Evolutionary conservation across 176 grass and related monocot genomes (phyloP), one percentile per base, ranked within the genome.

Genomic region (Oryza coarctata): DNA sequence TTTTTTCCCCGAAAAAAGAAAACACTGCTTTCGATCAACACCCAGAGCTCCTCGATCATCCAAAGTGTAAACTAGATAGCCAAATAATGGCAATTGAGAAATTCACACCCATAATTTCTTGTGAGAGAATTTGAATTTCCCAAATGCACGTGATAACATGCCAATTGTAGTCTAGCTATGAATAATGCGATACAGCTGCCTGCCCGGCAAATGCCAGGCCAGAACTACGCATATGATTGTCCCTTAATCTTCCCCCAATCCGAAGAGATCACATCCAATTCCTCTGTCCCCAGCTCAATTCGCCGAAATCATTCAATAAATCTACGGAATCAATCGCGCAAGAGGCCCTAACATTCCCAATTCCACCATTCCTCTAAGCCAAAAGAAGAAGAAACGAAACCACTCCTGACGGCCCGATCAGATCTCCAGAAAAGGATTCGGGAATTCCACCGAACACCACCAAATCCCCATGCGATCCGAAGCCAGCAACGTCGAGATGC

Each of bases 241-340:
- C 3, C 3, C 20, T 12, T 29, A 57, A 23, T 4, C 13, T n/a
- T n/a, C n/a, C n/a, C n/a, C n/a, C n/a, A n/a, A n/a, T n/a, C 67
- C 68, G 47, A 68, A 29, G 41, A 81, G 62, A 75, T 81, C 38
- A 63, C 63, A n/a, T 40, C 18, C 31, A 72, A 45, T 50, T 69
- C 27, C 49, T 61, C 30, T 31, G 35, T 26, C 75, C 75, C 2
- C 12, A 85, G 27, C 1, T 60, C 57, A 77, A 44, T 34, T 71
- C 63, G 17, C 9, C 28, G 34, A 20, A 64, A 33, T 6, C n/a
- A 76, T n/a, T 67, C 15, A 30, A 47, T 3, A 71, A 55, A 43
- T 58, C 25, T 29, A 32, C 10, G 31, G 4, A 76, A 34, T 63
- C 3, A 14, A 50, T 11, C 31, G 35, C 65, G 8, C 3, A 25